phyloP scores from a whole-genome alignment of 306 rosid species.

The Medicago lupulina region DNA sequence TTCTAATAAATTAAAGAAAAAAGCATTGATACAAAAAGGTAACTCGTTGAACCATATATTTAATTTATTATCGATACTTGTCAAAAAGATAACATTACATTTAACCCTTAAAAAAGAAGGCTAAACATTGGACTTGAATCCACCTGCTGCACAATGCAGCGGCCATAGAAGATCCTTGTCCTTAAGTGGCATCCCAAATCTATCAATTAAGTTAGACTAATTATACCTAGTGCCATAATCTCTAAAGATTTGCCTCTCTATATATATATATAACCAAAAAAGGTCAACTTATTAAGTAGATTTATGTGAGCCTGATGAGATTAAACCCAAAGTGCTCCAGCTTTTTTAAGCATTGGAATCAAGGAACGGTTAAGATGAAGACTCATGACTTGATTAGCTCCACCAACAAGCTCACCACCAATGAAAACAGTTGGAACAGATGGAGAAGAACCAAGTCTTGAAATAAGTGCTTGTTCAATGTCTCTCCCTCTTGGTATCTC shows the following conservation, averaged over 20 bases:
- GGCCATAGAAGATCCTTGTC: too few relatives aligned
- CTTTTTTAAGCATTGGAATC: slow-evolving; percentile 89
- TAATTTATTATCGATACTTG: background rate
- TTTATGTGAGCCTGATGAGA: too few relatives aligned
- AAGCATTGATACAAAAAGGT: too few relatives aligned
- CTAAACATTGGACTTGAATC: background rate
- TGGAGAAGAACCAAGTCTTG: slow-evolving; percentile 70
- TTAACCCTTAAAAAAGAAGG: background rate
- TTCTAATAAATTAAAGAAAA: background rate
- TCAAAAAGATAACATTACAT: background rate
- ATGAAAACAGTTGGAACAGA: slow-evolving; percentile 90
- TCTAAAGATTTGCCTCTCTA: background rate
- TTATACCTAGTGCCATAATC: too few relatives aligned
- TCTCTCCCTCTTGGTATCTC: slow-evolving; percentile 86
- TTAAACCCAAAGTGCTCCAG: slow-evolving; percentile 85
- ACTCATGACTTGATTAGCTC: slow-evolving; percentile 88
- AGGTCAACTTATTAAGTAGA: background rate
- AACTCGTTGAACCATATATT: background rate
- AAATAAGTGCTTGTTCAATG: slow-evolving; percentile 79
- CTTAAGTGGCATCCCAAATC: background rate
- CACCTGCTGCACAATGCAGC: background rate
- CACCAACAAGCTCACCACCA: slow-evolving; percentile 81
- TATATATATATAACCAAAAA: slow-evolving; percentile 34
- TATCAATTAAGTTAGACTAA: too few relatives aligned
- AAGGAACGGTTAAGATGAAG: slow-evolving; percentile 85